These are phyloP conservation scores for Exophiala sp. DNA, from an alignment of 2,329 filamentous ascomycete genomes.

Conservation along the genomic window DNA sequence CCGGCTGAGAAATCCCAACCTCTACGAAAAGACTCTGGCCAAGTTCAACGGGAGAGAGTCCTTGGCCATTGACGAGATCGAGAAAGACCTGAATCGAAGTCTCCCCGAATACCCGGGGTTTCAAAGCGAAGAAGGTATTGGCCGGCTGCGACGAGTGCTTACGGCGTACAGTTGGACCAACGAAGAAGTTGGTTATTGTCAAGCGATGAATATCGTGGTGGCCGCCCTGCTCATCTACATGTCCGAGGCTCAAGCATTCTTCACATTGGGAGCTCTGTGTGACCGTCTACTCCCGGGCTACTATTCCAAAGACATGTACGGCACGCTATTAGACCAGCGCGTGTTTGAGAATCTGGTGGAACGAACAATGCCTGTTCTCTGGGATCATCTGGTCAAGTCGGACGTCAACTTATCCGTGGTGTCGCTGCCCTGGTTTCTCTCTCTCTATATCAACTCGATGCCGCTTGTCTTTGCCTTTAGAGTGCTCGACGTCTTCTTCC, in stretches of 20 bases:
- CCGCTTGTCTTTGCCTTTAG: constrained; percentile 94
- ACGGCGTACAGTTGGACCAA: constrained; percentile 98
- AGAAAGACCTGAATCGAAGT: constrained; percentile 95
- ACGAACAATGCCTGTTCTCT: constrained; percentile 95
- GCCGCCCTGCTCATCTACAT: constrained; percentile 98
- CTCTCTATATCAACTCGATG: constrained; percentile 99
- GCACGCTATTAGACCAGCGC: constrained; percentile 89
- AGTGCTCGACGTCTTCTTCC: constrained; percentile 94
- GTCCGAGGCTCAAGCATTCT: constrained; percentile 94
- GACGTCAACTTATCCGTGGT: constrained; percentile 97
- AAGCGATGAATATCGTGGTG: constrained; percentile 99
- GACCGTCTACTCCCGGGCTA: constrained; percentile 91
- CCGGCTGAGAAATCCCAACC: constrained; percentile 73
- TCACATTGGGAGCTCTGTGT: constrained; percentile 82
- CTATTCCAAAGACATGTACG: constrained; percentile 99
- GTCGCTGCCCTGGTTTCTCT: constrained; percentile 95
- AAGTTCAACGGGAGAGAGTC: constrained; percentile 83
- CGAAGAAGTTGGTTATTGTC: constrained; percentile 92
- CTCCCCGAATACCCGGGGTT: constrained; percentile 96
- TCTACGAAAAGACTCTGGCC: constrained; percentile 75
- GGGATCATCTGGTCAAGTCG: constrained; percentile 95
- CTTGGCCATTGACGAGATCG: constrained; percentile 95
- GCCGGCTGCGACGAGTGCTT: constrained; percentile 76
- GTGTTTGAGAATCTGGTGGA: constrained; percentile 98
- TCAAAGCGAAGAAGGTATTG: constrained; percentile 92